These are phyloP conservation scores for Tilletia indica DNA, from an alignment of 1,284 basidiomycete species.

Conservation along the genomic window DNA sequence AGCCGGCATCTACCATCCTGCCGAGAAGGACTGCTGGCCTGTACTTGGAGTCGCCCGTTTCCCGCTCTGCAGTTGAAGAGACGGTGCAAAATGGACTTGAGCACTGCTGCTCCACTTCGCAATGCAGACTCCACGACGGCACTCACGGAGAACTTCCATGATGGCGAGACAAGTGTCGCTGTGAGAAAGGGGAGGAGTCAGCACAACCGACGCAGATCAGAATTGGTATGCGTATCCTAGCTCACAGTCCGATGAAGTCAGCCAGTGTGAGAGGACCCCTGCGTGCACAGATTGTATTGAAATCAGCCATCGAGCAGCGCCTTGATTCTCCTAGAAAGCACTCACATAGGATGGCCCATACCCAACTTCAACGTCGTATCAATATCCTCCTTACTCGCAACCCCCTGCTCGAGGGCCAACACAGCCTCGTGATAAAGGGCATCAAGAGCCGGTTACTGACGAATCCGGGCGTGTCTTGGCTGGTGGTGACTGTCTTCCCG, in stretches of 20 bases:
- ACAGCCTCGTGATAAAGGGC: slow-evolving; percentile 90
- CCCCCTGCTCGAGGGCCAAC: slow-evolving; percentile 86
- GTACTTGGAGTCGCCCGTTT: slow-evolving; percentile 93
- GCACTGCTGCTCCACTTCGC: slow-evolving; percentile 17
- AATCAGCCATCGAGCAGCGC: no score
- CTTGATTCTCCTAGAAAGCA: no score
- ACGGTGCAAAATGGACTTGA: slow-evolving; percentile 20
- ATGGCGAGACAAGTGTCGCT: slow-evolving; percentile 27
- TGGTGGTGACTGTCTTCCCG: slow-evolving; percentile 65
- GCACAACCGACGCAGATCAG: slow-evolving; percentile 65
- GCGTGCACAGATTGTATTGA: not conserved
- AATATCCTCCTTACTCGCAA: slow-evolving; percentile 88
- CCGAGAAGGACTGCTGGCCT: slow-evolving; percentile 85
- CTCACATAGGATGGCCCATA: slow-evolving; percentile 86
- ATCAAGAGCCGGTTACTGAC: slow-evolving; percentile 65
- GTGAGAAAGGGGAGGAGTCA: not conserved
- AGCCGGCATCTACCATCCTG: slow-evolving; percentile 92
- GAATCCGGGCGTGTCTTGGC: slow-evolving; percentile 80
- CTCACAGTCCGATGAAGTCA: slow-evolving; percentile 78
- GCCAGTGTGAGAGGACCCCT: slow-evolving; percentile 60
- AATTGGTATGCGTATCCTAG: slow-evolving; percentile 69
- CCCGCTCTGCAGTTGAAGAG: slow-evolving; percentile 52
- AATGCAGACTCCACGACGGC: slow-evolving; percentile 10
- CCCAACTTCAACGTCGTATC: slow-evolving; percentile 89
- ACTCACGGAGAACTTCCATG: slow-evolving; percentile 42